Evolutionary conservation across 768 basidiomycete species (phyloP).

Genomic region (Leccinum aurantiacum): DNA sequence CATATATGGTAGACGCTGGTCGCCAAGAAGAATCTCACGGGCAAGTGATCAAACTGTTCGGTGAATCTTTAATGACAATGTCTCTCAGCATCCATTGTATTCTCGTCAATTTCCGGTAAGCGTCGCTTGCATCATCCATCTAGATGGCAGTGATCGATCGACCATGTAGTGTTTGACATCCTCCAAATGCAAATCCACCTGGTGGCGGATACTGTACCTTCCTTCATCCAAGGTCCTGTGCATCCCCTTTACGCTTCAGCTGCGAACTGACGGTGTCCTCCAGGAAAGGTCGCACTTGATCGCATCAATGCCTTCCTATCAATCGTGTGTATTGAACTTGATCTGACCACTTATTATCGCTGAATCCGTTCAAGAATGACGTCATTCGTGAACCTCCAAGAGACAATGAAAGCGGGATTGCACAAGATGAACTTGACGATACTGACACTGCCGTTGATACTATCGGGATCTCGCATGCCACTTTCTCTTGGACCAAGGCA

Average conservation of each 20-base stretch:
- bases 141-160: background rate
- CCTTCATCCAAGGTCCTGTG: conserved; percentile 11
- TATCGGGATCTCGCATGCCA: conserved; percentile 8
- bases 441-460: background rate
- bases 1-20: conserved; percentile 5
- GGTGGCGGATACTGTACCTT: background rate
- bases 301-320: conserved; percentile 10
- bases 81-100: conserved; percentile 12
- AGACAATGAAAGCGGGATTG: background rate
- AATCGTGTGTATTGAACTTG: background rate
- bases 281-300: conserved; percentile 15
- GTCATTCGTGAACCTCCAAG: background rate
- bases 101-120: conserved; percentile 11
- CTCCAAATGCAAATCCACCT: conserved; percentile 1
- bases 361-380: conserved; percentile 5
- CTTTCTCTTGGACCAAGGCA: conserved; percentile 11
- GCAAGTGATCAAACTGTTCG: background rate
- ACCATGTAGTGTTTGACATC: conserved; percentile 2
- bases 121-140: background rate
- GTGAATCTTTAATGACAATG: background rate
- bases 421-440: background rate
- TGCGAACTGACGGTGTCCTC: conserved; percentile 8
- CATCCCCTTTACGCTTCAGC: conserved; percentile 25
- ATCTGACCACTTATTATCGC: background rate
- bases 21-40: conserved; percentile 6